These are phyloP conservation scores for Triticum dicoccoides DNA, from an alignment of 176 grass and related monocot genomes.

Conservation along the genomic window DNA sequence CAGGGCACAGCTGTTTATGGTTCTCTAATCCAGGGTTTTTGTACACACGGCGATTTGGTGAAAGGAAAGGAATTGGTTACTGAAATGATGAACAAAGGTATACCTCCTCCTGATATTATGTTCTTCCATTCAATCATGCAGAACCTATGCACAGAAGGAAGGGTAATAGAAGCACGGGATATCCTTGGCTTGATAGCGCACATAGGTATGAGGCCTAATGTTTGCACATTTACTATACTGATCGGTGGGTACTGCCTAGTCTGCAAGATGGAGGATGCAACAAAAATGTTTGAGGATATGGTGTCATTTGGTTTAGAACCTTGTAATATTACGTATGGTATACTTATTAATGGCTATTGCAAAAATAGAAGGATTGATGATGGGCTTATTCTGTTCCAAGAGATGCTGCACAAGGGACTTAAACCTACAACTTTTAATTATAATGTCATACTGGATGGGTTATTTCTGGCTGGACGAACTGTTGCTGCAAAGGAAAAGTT, in stretches of 20 bases:
- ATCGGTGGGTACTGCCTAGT: background rate
- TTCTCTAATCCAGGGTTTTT: background rate
- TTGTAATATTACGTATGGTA: background rate
- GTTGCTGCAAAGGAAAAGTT: no score
- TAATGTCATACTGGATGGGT: no score
- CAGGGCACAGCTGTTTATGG: background rate
- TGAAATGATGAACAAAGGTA: background rate
- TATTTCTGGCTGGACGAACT: no score
- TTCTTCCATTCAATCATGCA: background rate
- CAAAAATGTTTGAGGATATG: background rate
- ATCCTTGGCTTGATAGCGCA: background rate
- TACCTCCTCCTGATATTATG: background rate
- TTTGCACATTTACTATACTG: background rate
- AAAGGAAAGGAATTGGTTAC: background rate
- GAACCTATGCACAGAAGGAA: background rate
- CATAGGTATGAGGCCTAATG: background rate
- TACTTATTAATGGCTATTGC: background rate
- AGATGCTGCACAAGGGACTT: background rate
- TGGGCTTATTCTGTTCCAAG: background rate
- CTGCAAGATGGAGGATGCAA: background rate
- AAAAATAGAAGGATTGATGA: background rate
- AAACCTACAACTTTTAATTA: background rate
- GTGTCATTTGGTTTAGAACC: background rate
- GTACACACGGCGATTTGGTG: background rate
- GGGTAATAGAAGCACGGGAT: background rate